A percentile compares a stretch with the other conserved stretches of the same genome.
These are phyloP conservation scores for Lecanicillium sp. DNA, from an alignment of 2,329 filamentous ascomycete species.

Conservation along the genomic window DNA sequence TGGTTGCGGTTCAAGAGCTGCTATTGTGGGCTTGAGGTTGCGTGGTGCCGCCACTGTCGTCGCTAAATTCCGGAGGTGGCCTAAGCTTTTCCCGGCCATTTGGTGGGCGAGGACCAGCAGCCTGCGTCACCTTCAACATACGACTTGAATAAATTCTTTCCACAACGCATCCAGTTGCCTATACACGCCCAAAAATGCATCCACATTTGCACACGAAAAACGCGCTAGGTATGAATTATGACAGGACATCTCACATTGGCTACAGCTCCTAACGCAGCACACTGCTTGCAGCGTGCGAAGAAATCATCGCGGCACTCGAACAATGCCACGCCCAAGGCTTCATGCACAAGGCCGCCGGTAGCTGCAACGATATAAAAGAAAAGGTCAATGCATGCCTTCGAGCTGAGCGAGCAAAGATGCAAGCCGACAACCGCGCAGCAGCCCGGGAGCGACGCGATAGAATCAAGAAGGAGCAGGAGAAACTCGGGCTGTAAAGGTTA, in stretches of 20 bases:
- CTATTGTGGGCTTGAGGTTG: conserved; percentile 1
- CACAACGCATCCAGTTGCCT: not conserved
- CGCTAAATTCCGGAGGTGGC: conserved; percentile 15
- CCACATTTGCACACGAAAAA: conserved; percentile 92
- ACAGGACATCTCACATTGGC: not conserved
- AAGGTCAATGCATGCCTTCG: conserved; percentile 80
- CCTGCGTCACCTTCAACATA: not conserved
- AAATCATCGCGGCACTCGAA: conserved; percentile 87
- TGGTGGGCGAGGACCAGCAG: not conserved
- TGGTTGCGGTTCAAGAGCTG: not conserved
- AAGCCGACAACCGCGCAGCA: conserved; percentile 63
- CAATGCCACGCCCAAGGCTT: conserved; percentile 93
- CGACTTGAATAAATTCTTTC: not conserved
- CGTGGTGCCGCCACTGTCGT: conserved; percentile 1
- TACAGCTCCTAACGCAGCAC: conserved; percentile 13
- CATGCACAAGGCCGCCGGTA: conserved; percentile 81
- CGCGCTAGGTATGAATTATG: conserved; percentile 59
- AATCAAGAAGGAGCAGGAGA: conserved; percentile 65
- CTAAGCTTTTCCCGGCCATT: conserved; percentile 18
- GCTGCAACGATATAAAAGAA: conserved; percentile 81
- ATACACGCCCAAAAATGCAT: conserved; percentile 62
- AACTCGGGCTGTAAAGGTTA: conserved; percentile 25
- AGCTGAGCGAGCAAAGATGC: conserved; percentile 70
- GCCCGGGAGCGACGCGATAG: conserved; percentile 62
- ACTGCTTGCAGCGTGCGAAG: conserved; percentile 67